phyloP scores from a whole-genome alignment of 208 protist species.

The Trypanosoma brucei region DNA sequence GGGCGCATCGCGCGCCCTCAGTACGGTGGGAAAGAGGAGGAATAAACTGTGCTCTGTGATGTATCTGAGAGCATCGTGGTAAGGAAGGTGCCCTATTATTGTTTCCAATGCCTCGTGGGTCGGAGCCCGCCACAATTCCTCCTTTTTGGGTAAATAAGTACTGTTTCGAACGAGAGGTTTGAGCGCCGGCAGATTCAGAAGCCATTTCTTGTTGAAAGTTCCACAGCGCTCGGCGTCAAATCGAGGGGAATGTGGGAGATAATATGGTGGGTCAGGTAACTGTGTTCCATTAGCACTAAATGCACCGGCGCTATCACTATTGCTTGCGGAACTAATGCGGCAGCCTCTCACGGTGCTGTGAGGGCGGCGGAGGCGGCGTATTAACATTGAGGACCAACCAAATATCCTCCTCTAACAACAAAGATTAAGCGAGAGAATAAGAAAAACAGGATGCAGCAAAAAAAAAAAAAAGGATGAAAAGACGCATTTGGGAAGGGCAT shows the following conservation, averaged over 20 bases:
- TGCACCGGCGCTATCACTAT: neutral
- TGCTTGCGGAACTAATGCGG: neutral
- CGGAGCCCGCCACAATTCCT: conserved; percentile 55
- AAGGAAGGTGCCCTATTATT: conserved; percentile 41
- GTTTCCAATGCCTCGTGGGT: conserved; percentile 57
- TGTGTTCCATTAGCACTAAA: neutral
- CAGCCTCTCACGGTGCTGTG: neutral
- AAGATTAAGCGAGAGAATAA: too few relatives aligned
- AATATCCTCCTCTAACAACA: too few relatives aligned
- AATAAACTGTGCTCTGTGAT: conserved; percentile 77
- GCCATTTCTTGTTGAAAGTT: conserved; percentile 43
- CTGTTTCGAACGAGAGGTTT: conserved; percentile 18
- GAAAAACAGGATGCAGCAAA: too few relatives aligned
- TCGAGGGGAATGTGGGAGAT: conserved; percentile 20
- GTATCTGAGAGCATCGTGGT: conserved; percentile 58
- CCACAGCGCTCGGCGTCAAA: conserved; percentile 61
- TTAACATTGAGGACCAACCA: too few relatives aligned
- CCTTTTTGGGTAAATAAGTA: conserved; percentile 53
- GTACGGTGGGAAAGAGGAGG: conserved; percentile 52
- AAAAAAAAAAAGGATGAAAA: too few relatives aligned
- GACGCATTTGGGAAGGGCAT: too few relatives aligned
- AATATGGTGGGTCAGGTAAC: conserved; percentile 47
- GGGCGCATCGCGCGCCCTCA: conserved; percentile 56
- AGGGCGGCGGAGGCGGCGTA: too few relatives aligned
- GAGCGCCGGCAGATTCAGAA: conserved; percentile 22